These are phyloP conservation scores for Ceratobasidium papillatum DNA, from an alignment of 1,284 basidiomycete genomes.

Conservation along the genomic window DNA sequence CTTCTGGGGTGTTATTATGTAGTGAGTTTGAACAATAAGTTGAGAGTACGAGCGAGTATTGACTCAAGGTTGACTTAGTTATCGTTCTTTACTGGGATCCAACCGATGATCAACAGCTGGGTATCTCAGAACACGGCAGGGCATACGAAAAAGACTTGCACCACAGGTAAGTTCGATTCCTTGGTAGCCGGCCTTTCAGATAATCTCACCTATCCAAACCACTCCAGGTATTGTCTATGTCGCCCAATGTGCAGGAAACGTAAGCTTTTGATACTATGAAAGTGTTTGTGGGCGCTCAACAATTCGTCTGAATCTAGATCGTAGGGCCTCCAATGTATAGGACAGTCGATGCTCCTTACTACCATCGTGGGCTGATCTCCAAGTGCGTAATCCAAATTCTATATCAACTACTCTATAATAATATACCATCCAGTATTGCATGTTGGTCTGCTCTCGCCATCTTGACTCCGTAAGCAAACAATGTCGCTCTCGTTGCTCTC, in stretches of 20 bases:
- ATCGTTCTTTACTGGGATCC: constrained; percentile 54
- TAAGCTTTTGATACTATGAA: constrained; percentile 42
- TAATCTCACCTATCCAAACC: neutral
- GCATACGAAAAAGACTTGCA: constrained; percentile 57
- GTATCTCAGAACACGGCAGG: constrained; percentile 58
- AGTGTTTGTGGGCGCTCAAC: too few relatives aligned
- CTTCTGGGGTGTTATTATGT: constrained; percentile 59
- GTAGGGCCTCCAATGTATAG: constrained; percentile 56
- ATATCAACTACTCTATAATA: too few relatives aligned
- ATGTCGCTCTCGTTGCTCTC: too few relatives aligned
- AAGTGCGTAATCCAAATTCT: constrained; percentile 48
- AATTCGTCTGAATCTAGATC: constrained; percentile 52
- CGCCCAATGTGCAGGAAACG: constrained; percentile 58
- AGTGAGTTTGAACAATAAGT: constrained; percentile 48
- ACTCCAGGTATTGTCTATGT: constrained; percentile 52
- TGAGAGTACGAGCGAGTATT: constrained; percentile 14
- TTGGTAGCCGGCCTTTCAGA: too few relatives aligned
- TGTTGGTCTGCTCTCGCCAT: constrained; percentile 55
- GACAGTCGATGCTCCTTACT: constrained; percentile 55
- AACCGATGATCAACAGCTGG: constrained; percentile 59
- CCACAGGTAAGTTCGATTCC: constrained; percentile 48
- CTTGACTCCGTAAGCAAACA: constrained; percentile 51
- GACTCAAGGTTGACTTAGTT: constrained; percentile 44
- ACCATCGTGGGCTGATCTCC: constrained; percentile 54
- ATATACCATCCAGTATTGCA: constrained; percentile 50